Base-by-base conservation (phyloP, 78 protist species). In the Dictyostelium citrinum region DNA sequence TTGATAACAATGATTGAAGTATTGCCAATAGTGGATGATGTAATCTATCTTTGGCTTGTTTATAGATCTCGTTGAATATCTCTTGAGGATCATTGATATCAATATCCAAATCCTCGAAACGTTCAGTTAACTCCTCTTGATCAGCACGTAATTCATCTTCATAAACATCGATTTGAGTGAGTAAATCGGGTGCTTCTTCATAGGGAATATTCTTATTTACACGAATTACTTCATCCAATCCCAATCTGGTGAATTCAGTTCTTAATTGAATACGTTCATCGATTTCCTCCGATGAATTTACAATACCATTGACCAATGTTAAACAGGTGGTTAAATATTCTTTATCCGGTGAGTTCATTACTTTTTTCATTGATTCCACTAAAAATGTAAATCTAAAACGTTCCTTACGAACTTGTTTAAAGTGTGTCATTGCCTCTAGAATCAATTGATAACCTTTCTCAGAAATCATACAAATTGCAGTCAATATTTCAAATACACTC, bases 91-190 rank as follows among this genome's bases (percentile, higher is more conserved):
- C 35, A 12, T 86, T 68, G 33, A 86, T 76, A 68, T 86, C 80
- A 27, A 86, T 49, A 22, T 86, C 84, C 7, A 86, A 45, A 43
- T 72, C 84, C 5, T 45, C n/a, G 37, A 86, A 60, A 39, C 46
- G 64, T 45, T 86, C 92, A 9, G 51, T 0, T 16, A 86, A 4
- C 35, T 86, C 92, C 9, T 86, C 92, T 64, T 86, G 92, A 64
- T 86, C 92, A 12, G 83, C 78, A 35, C 92, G 64, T 14, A 46
- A 20, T 31, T 86, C 92, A 29, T 86, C 92, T 22, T 86, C 92
- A 17, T 86, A 86, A 10, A 86, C 92, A 64, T 86, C 92, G 29
- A 86, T 77, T 70, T 86, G 92, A 24, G 92, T 86, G 55, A 86
- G 70, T 12, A 86, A 33, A 41, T 86, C 92, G 2, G 92, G 84